phyloP scores from a whole-genome alignment of 768 basidiomycete genomes.

The Suillus subaureus region DNA sequence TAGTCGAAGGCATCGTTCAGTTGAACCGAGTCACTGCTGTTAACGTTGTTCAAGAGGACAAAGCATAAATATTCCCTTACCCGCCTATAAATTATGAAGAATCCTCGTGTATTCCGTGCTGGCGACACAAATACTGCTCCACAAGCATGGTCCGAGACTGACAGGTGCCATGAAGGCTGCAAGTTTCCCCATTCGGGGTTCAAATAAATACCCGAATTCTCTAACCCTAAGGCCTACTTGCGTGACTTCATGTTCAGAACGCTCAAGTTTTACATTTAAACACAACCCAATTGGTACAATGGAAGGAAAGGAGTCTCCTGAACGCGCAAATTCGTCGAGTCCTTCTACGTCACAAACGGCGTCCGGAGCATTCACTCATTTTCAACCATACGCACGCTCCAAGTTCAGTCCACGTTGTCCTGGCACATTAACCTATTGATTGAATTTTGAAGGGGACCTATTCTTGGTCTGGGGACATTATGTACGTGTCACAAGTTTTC shows the following conservation, averaged over 20 bases:
- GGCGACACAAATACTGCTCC: not conserved
- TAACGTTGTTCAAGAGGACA: not conserved
- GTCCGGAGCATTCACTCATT: constrained; percentile 23
- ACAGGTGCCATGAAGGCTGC: not conserved
- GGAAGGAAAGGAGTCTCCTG: not conserved
- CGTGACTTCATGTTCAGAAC: not conserved
- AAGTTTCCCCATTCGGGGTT: not conserved
- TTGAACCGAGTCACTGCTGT: not conserved
- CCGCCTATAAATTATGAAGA: not conserved
- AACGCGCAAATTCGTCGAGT: not conserved
- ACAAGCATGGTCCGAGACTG: constrained; percentile 5
- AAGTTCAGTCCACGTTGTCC: constrained; percentile 27
- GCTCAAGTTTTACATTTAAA: not conserved
- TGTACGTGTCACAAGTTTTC: constrained; percentile 28
- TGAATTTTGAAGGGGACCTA: constrained; percentile 26
- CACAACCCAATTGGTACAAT: constrained; percentile 1
- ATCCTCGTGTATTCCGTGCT: constrained; percentile 4
- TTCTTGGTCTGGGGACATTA: constrained; percentile 34
- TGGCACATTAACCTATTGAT: not conserved
- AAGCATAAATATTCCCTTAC: not conserved
- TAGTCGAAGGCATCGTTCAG: constrained; percentile 13
- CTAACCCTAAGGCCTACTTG: not conserved
- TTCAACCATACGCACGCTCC: constrained; percentile 34
- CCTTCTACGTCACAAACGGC: constrained; percentile 19
- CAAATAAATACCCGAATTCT: not conserved